Base-by-base conservation (phyloP, 768 basidiomycete genomes). In the Tremella mesenterica region DNA sequence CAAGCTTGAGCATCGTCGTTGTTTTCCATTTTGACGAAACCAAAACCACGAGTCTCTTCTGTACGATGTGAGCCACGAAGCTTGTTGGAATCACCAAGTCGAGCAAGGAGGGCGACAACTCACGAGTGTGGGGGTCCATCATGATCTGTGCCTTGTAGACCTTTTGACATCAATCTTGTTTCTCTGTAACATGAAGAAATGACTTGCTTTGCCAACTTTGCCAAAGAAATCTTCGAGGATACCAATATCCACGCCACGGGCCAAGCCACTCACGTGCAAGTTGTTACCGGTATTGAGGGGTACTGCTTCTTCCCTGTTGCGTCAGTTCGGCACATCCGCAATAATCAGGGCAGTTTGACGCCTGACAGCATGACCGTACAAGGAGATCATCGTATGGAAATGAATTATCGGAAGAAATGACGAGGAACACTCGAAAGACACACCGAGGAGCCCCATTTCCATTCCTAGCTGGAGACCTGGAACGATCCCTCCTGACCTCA, bases 1-100 rank as follows among this genome's bases (percentile, higher is more conserved):
- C 86, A 88, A 39, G 89, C 88, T 39, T 92, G 87, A 4, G 93
- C 95, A 65, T 95, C 93, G 64, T 93, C 92, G 7, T 60, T 70
- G 23, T 81, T 80, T 72, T 83, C 84, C 84, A 88, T 85, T 46
- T 83, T 86, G 57, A 95, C 91, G 74, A 96, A 97, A 14, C 89
- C 92, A 63, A 86, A 86, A 43, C 84, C 84, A 59, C 84, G 82
- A 44, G 84, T 88, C 47, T 68, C 66, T 48, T 59, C 66, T 68
- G 31, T 6, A 1, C 14, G 3, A 30, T 44, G 44, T 56, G 26
- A 57, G 55, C 45, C 38, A 8, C 8, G 38, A 21, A 53, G 12
- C n/a, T 36, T 43, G 1, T 10, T 44, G 20, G 29, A 21, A 4
- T 9, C 12, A 10, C 16, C 25, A 38, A 34, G 31, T 18, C 18